phyloP scores from a whole-genome alignment of 306 rosid species.

The Potentilla sterilis region DNA sequence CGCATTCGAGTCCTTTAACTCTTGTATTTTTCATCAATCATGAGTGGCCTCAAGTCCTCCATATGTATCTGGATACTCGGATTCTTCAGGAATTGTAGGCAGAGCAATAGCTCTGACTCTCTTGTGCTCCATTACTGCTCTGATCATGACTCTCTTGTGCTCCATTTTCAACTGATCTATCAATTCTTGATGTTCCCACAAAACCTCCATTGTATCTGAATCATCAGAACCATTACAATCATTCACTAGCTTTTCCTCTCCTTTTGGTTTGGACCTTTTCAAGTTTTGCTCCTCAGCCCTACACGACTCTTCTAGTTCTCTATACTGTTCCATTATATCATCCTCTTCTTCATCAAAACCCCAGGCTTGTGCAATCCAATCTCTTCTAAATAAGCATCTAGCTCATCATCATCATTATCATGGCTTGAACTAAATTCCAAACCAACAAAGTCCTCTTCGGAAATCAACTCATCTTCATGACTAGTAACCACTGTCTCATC shows the following conservation, averaged over 20 bases:
- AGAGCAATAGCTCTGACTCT: slow-evolving; percentile 41
- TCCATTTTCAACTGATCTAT: slow-evolving; percentile 79
- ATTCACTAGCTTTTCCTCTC: slow-evolving; percentile 9
- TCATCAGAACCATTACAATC: slow-evolving; percentile 40
- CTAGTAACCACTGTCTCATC: slow-evolving; percentile 11
- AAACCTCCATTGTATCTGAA: slow-evolving; percentile 49
- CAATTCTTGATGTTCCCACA: slow-evolving; percentile 92
- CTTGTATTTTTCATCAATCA: slow-evolving; percentile 60
- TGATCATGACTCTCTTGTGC: slow-evolving; percentile 53
- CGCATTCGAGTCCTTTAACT: slow-evolving; percentile 81
- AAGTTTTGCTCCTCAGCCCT: neutral
- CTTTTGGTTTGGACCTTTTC: neutral
- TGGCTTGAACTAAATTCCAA: slow-evolving; percentile 39
- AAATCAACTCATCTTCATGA: slow-evolving; percentile 25
- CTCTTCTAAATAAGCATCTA: slow-evolving; percentile 22
- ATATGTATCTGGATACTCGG: slow-evolving; percentile 73
- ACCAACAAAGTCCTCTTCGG: slow-evolving; percentile 41
- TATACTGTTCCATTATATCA: slow-evolving; percentile 42
- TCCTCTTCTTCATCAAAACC: slow-evolving; percentile 52
- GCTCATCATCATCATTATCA: slow-evolving; percentile 11
- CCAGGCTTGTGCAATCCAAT: slow-evolving; percentile 28
- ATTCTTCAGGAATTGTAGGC: slow-evolving; percentile 83
- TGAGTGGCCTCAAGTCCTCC: slow-evolving; percentile 87
- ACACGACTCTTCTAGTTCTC: slow-evolving; percentile 33
- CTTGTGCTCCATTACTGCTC: slow-evolving; percentile 24